Conservation (phyloP, 306 rosid genomes). For the Prunus mira region DNA sequence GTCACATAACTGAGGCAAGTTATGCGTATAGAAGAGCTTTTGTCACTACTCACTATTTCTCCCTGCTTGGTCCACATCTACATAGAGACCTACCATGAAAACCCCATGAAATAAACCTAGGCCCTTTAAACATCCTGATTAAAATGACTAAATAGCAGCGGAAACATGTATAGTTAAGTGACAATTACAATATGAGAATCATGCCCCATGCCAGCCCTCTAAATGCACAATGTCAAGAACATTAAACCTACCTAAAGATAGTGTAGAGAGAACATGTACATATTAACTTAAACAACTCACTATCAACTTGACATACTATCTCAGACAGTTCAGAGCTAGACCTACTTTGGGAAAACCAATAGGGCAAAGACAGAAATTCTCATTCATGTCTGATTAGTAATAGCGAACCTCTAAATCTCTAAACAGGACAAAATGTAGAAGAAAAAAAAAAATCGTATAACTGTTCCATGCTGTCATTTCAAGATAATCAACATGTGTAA, state of each 20-base stretch:
- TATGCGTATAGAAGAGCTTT: neutral
- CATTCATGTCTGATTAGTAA: neutral
- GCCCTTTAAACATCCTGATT: neutral
- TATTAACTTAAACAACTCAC: neutral
- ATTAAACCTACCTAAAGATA: neutral
- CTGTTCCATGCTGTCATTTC: neutral
- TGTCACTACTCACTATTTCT: neutral
- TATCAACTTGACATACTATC: neutral
- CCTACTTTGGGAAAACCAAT: conserved; percentile 1
- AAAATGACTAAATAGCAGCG: neutral
- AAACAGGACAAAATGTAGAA: neutral
- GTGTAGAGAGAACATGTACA: neutral
- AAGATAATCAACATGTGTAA: neutral
- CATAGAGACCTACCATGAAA: neutral
- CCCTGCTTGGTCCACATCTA: neutral
- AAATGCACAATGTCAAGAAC: neutral
- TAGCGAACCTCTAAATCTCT: neutral
- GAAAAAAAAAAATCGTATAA: neutral
- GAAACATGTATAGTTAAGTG: neutral
- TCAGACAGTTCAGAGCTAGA: neutral
- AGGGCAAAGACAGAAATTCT: neutral
- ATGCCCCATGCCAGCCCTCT: neutral
- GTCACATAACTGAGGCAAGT: neutral
- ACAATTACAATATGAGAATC: neutral
- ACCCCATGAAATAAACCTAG: neutral